Conservation (phyloP, 2,329 filamentous ascomycete genomes). For the Blumeria hordei region DNA sequence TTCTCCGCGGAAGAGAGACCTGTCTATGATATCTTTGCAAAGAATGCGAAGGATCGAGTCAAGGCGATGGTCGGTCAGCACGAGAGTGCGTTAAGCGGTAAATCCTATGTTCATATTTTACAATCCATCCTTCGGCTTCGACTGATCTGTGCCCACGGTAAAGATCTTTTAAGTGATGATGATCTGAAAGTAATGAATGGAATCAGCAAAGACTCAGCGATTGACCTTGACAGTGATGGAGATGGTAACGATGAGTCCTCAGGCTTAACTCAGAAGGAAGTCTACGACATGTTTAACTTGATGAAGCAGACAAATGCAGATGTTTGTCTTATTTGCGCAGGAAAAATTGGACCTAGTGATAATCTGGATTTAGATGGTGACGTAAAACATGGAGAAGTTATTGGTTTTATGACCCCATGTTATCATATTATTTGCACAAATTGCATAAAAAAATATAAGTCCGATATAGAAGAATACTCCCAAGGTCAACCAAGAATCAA, state of each 20-base stretch:
- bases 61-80: constrained; percentile 43
- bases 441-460: constrained; percentile 39
- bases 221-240: constrained; percentile 63
- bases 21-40: constrained; percentile 67
- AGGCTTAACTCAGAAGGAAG: constrained; percentile 41
- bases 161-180: constrained; percentile 63
- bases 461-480: constrained; percentile 22
- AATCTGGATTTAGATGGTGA: constrained; percentile 31
- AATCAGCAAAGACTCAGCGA: constrained; percentile 60
- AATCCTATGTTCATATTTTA: constrained; percentile 80
- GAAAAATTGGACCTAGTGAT: constrained; percentile 33
- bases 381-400: constrained; percentile 28
- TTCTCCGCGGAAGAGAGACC: constrained; percentile 53
- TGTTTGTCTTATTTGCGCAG: constrained; percentile 44
- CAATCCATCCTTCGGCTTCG: constrained; percentile 78
- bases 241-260: constrained; percentile 31
- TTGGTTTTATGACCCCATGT: constrained; percentile 67
- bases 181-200: constrained; percentile 64
- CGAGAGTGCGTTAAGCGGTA: constrained; percentile 49
- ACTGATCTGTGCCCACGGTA: constrained; percentile 81
- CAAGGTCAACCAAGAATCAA: constrained; percentile 20
- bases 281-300: constrained; percentile 65
- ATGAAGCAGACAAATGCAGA: constrained; percentile 66
- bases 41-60: constrained; percentile 58
- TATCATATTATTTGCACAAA: constrained; percentile 61